Evolutionary conservation across 495 filamentous ascomycete species (phyloP).

Genomic region (Penicillium bialowiezense): DNA sequence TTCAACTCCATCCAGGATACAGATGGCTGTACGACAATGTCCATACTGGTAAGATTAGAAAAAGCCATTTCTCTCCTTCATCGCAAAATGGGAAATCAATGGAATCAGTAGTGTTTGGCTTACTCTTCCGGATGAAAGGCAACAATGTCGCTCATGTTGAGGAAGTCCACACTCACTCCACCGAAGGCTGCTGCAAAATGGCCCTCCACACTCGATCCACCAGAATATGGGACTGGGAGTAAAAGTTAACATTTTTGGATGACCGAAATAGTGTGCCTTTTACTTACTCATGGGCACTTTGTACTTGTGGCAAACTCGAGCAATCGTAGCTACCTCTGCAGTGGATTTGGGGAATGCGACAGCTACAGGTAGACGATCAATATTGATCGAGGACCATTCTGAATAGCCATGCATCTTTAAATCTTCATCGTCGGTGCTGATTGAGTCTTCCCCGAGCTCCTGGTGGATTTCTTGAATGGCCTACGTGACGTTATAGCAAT

Average conservation of each 20-base stretch:
- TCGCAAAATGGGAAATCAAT: too few species aligned
- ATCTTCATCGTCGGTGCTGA: conserved; percentile 82
- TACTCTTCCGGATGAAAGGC: conserved; percentile 72
- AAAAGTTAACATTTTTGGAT: too few species aligned
- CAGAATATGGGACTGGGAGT: conserved; percentile 62
- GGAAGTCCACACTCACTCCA: conserved; percentile 86
- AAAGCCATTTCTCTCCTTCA: too few species aligned
- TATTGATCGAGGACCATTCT: conserved; percentile 84
- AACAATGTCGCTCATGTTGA: conserved; percentile 78
- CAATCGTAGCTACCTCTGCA: conserved; percentile 75
- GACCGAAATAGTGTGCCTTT: too few species aligned
- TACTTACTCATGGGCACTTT: conserved; percentile 65
- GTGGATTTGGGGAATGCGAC: conserved; percentile 77
- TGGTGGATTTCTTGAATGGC: too few species aligned
- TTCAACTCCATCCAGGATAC: conserved; percentile 90
- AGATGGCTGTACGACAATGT: conserved; percentile 84
- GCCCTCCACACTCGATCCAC: conserved; percentile 82
- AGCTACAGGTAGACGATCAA: conserved; percentile 70
- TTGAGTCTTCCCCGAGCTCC: conserved; percentile 62
- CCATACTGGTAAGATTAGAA: too few species aligned
- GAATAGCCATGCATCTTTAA: conserved; percentile 80
- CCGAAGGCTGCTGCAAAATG: conserved; percentile 85
- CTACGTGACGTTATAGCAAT: too few species aligned
- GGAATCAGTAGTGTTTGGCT: too few species aligned
- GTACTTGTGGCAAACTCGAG: conserved; percentile 77